Conservation (phyloP, 192 early-diverging fungal genomes). For the Coemansia sp. region DNA sequence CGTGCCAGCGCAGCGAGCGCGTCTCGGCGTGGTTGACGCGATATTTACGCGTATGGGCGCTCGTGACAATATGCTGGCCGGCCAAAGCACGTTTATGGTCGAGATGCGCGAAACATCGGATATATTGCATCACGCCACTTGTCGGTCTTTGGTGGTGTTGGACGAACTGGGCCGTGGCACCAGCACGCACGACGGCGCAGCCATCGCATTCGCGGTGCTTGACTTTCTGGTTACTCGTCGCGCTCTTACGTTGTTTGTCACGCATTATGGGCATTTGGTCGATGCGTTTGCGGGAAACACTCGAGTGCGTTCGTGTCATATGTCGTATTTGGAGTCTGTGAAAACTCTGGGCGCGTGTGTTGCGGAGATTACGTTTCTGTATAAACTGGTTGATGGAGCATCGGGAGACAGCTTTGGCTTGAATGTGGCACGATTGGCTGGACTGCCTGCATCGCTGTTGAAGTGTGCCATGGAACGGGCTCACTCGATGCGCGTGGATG, state of each 20-base stretch:
- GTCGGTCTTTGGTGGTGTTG: constrained; percentile 84
- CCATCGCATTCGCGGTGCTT: constrained; percentile 91
- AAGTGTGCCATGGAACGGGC: constrained; percentile 69
- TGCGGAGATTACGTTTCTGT: constrained; percentile 86
- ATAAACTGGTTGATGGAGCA: constrained; percentile 80
- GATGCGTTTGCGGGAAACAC: constrained; percentile 38
- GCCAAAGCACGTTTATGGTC: constrained; percentile 95
- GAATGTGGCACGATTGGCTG: constrained; percentile 94
- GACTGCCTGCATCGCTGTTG: constrained; percentile 72
- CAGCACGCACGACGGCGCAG: constrained; percentile 94
- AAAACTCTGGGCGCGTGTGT: constrained; percentile 56
- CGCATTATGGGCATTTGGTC: constrained; percentile 91
- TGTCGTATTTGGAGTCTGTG: constrained; percentile 55
- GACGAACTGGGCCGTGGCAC: constrained; percentile 98
- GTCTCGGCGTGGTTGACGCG: constrained; percentile 81
- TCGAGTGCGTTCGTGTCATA: constrained; percentile 31
- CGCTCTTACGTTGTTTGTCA: constrained; percentile 89
- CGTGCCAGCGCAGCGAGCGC: constrained; percentile 77
- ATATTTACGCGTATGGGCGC: constrained; percentile 97
- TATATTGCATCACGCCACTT: constrained; percentile 85
- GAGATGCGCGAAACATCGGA: constrained; percentile 92
- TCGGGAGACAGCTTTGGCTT: constrained; percentile 94
- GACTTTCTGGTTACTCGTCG: constrained; percentile 74
- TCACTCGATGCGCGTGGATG: constrained; percentile 63
- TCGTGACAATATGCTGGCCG: constrained; percentile 90